Evolutionary conservation across 2,329 filamentous ascomycete species (phyloP).

Genomic region (Lizonia empirigonia): DNA sequence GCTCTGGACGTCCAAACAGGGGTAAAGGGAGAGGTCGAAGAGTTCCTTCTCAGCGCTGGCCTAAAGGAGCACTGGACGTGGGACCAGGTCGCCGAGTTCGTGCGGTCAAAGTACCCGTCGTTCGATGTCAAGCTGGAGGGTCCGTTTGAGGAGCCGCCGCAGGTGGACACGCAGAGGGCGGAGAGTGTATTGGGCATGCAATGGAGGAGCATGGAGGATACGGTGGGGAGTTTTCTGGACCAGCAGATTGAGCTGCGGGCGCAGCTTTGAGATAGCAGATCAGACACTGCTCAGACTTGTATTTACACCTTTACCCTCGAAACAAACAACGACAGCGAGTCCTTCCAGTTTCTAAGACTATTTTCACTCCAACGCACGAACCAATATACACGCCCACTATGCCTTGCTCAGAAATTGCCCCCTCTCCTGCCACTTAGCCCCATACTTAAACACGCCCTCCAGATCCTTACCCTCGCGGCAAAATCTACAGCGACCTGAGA

Average conservation of each 20-base stretch:
- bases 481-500: no score
- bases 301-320: no score
- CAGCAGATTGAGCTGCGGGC: conserved; percentile 1
- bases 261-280: no score
- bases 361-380: no score
- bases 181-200: conserved; percentile 22
- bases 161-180: conserved; percentile 17
- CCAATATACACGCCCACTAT: no score
- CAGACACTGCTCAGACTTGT: no score
- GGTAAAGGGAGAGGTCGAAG: not conserved
- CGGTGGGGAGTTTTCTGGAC: not conserved
- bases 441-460: no score
- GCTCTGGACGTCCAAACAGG: conserved; percentile 11
- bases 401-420: no score
- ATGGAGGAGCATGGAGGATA: conserved; percentile 20
- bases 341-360: no score
- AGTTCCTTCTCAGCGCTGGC: conserved; percentile 5
- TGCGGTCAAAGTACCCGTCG: conserved; percentile 21
- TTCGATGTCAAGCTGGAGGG: conserved; percentile 16
- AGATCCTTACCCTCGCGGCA: no score
- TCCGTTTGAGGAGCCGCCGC: conserved; percentile 3
- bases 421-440: no score
- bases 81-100: conserved; percentile 20
- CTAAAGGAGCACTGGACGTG: conserved; percentile 20
- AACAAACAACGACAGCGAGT: no score